Evolutionary conservation across 345 rosid genomes (phyloP).

Genomic region (Acer campestre): DNA sequence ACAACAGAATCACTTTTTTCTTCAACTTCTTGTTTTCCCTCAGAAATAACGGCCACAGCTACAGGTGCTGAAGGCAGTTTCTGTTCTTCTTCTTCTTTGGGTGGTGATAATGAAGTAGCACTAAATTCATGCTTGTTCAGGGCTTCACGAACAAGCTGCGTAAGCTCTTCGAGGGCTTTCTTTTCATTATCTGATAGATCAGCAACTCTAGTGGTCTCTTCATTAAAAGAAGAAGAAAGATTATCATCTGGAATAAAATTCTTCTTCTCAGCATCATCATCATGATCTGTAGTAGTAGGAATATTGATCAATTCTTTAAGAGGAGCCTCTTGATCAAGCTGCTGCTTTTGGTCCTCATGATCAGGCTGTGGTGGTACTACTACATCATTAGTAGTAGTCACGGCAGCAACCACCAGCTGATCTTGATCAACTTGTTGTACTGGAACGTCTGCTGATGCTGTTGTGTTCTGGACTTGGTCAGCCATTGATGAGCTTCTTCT

Average conservation of each 20-base stretch:
- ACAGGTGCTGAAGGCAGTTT: neutral
- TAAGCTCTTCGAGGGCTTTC: conserved; percentile 64
- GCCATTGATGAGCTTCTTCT: neutral
- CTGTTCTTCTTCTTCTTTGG: conserved; percentile 10
- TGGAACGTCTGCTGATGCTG: too few relatives aligned
- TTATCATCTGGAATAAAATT: neutral
- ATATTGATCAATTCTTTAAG: neutral
- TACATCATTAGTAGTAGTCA: too few relatives aligned
- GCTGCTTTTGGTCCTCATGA: neutral
- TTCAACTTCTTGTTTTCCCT: conserved; percentile 21
- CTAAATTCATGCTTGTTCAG: conserved; percentile 38
- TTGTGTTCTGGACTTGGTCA: neutral
- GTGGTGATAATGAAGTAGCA: conserved; percentile 36
- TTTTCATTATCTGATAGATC: conserved; percentile 57
- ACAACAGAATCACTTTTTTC: conserved; percentile 26
- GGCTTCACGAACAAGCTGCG: conserved; percentile 56
- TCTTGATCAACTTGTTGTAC: too few relatives aligned
- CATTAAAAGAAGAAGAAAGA: conserved; percentile 53
- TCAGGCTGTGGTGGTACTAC: neutral
- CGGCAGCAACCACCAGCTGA: too few relatives aligned
- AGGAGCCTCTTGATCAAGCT: conserved; percentile 7
- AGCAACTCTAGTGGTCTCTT: conserved; percentile 58
- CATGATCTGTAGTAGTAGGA: too few relatives aligned
- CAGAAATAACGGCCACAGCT: neutral
- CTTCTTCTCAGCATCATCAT: conserved; percentile 17